Evolutionary conservation across 345 rosid species (phyloP).

Genomic region (Theobroma cacao): DNA sequence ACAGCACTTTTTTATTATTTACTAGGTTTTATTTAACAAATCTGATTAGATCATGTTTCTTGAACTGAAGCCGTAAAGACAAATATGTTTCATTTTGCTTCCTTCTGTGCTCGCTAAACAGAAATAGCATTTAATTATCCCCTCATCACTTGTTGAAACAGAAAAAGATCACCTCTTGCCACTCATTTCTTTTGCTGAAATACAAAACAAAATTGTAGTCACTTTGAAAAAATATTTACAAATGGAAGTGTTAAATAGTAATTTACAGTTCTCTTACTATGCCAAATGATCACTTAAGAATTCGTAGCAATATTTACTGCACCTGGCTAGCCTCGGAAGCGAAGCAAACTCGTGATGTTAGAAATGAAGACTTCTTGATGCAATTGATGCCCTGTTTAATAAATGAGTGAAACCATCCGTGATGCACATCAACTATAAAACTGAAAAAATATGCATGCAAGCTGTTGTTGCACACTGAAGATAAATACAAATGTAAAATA

Average conservation of each 20-base stretch:
- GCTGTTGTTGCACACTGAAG: background rate
- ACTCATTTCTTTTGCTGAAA: background rate
- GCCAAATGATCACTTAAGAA: background rate
- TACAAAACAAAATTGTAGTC: background rate
- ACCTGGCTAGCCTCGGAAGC: background rate
- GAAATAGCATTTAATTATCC: too few relatives aligned
- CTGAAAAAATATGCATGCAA: background rate
- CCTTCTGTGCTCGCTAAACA: too few relatives aligned
- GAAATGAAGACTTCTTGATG: constrained; percentile 32
- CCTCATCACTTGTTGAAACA: too few relatives aligned
- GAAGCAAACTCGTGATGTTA: constrained; percentile 5
- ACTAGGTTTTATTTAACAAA: too few relatives aligned
- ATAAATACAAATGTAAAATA: background rate
- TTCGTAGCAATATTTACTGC: too few relatives aligned
- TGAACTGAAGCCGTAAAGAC: background rate
- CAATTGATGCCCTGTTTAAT: constrained; percentile 41
- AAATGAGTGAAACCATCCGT: background rate
- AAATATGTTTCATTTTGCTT: background rate
- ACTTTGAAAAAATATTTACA: background rate
- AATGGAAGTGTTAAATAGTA: background rate
- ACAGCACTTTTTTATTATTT: too few relatives aligned
- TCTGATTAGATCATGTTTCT: too few relatives aligned
- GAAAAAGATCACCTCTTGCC: background rate
- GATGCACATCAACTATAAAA: background rate
- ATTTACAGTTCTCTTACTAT: background rate